A percentile compares a stretch with the other conserved stretches of the same genome.
Evolutionary conservation across 306 rosid genomes (phyloP).

Genomic region (Rosa chinensis): DNA sequence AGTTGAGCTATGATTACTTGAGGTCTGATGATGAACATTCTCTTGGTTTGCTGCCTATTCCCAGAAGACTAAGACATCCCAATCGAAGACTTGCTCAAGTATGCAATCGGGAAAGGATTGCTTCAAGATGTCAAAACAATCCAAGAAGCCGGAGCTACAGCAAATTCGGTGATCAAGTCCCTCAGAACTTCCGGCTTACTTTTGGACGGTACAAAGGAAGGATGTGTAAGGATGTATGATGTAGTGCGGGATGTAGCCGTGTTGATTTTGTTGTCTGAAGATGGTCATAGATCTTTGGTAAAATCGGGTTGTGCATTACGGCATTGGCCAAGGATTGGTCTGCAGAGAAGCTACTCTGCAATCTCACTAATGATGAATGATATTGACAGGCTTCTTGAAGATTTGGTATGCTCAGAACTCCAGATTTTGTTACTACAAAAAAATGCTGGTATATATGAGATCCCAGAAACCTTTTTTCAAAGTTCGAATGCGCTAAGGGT

Average conservation of each 20-base stretch:
- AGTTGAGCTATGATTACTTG: conserved; percentile 24
- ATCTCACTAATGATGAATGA: conserved; percentile 11
- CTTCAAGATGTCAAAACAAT: neutral
- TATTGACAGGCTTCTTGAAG: neutral
- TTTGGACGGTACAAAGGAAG: neutral
- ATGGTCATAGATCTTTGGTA: neutral
- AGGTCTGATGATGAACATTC: neutral
- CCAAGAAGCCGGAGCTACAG: conserved; percentile 1
- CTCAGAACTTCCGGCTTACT: conserved; percentile 18
- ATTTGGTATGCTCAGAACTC: conserved; percentile 3
- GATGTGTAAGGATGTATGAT: conserved; percentile 26
- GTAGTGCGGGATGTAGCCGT: conserved; percentile 25
- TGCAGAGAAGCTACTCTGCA: neutral
- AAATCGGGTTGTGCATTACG: neutral
- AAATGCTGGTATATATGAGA: neutral
- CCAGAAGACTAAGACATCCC: conserved; percentile 5
- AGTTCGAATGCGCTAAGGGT: neutral
- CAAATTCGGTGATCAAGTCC: neutral
- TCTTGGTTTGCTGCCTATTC: conserved; percentile 26
- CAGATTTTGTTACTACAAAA: conserved; percentile 10
- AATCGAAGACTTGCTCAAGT: conserved; percentile 10
- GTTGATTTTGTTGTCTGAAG: neutral
- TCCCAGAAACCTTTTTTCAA: neutral
- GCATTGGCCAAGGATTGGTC: conserved; percentile 1
- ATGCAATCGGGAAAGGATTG: conserved; percentile 13